Evolutionary conservation across 2,329 filamentous ascomycete species (phyloP).

Genomic region (Beauveria rudraprayagi): DNA sequence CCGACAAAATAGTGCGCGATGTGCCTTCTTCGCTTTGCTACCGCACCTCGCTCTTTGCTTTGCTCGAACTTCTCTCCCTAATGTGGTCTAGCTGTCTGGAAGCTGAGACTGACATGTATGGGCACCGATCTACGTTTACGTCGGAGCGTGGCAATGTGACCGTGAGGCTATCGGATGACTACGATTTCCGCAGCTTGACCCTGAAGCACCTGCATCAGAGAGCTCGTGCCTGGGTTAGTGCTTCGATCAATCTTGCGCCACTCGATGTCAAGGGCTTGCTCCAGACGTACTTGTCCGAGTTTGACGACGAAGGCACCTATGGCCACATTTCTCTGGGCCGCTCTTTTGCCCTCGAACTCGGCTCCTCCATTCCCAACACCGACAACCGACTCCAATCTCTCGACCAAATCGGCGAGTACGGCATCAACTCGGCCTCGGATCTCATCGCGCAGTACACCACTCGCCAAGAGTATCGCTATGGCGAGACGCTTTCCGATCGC

Average conservation of each 20-base stretch:
- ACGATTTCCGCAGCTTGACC: constrained; percentile 70
- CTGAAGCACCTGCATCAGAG: constrained; percentile 68
- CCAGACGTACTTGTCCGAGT: constrained; percentile 93
- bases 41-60: constrained; percentile 79
- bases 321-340: constrained; percentile 87
- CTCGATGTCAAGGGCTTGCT: constrained; percentile 91
- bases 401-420: constrained; percentile 62
- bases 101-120: constrained; percentile 87
- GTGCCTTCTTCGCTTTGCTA: constrained; percentile 88
- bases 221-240: constrained; percentile 72
- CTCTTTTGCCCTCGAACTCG: constrained; percentile 91
- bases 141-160: constrained; percentile 71
- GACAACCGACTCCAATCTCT: constrained; percentile 82
- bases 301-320: constrained; percentile 82
- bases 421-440: constrained; percentile 87
- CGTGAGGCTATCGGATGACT: constrained; percentile 90
- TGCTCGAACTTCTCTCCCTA: constrained; percentile 83
- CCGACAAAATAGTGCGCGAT: constrained; percentile 75
- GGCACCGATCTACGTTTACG: constrained; percentile 72
- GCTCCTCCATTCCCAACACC: constrained; percentile 73
- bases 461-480: constrained; percentile 88
- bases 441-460: constrained; percentile 97
- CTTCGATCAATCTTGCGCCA: constrained; percentile 76
- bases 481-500: constrained; percentile 64
- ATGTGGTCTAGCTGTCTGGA: constrained; percentile 96